Base-by-base conservation (phyloP, 768 basidiomycete species). In the Postia placenta region DNA sequence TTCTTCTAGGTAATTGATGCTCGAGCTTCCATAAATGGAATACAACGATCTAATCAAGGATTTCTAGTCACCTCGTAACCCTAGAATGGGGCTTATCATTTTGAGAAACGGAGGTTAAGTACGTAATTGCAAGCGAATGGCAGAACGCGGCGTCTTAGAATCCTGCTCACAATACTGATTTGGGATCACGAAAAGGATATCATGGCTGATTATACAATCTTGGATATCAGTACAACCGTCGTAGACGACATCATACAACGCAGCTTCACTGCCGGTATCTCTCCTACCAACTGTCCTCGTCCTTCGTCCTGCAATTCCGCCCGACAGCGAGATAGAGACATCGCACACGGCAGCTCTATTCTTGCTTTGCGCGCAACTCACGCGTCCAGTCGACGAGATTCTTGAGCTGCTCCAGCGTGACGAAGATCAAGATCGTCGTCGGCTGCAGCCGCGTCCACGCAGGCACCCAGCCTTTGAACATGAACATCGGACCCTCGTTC, bases 401-500 rank as follows among this genome's bases (percentile, higher is more conserved):
- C 76, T 81, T 90, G 55, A 90, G 64, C 65, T 90, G 87, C 60
- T 92, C 89, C 33, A 92, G 72, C 5, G 85, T 89, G 54, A 92
- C 64, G 73, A 91, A 92, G 62, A 91, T 92, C 33, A 92, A 74
- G 54, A 92, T 88, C 3, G 90, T 92, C 37, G 88, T 92, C 0
- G 89, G 90, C 61, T 92, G 87, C 33, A 92, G 74, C 64, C 90
- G 75, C 45, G 79, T 78, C 88, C 88, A 92, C 11, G 89, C 87
- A 0, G 90, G 90, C 7, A 92, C 66, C 90, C 90, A 92, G 53
- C 90, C 90, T 64, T 89, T 90, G 74, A 92, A 90, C 85, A 92
- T 87, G 75, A 92, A 92, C 79, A 85, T 85, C 2, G 87, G 64
- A 12, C 90, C 90, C 57, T 92, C 90, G 54, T 68, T 81, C 51